Conservation (phyloP, 805 yeast species). For the Tetrapisispora iriomotensis region DNA sequence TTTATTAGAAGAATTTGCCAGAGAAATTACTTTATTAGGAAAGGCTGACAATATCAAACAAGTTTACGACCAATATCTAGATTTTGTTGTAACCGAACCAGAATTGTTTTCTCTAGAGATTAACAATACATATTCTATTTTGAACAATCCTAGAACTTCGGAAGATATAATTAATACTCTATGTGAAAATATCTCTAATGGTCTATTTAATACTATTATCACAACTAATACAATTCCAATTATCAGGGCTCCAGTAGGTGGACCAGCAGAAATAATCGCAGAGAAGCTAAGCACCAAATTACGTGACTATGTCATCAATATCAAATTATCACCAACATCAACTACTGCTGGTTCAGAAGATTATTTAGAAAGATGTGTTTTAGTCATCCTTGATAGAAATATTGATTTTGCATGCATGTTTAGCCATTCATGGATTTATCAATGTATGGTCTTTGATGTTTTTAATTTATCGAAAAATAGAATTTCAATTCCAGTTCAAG, state of each 20-base stretch:
- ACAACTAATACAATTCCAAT: constrained; percentile 78
- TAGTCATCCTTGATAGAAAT: constrained; percentile 78
- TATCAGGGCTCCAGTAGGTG: constrained; percentile 82
- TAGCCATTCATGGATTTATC: constrained; percentile 95
- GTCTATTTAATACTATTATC: constrained; percentile 68
- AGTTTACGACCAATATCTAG: constrained; percentile 88
- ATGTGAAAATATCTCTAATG: constrained; percentile 66
- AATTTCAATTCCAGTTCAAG: constrained; percentile 45
- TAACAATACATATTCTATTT: constrained; percentile 50
- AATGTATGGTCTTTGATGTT: constrained; percentile 90
- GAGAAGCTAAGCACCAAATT: constrained; percentile 73
- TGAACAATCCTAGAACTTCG: constrained; percentile 60
- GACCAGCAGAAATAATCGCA: constrained; percentile 92
- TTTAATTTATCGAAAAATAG: constrained; percentile 76
- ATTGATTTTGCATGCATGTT: constrained; percentile 90
- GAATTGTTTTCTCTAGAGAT: constrained; percentile 74
- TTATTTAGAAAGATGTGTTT: constrained; percentile 54
- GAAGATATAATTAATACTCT: constrained; percentile 64
- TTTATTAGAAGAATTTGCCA: constrained; percentile 80
- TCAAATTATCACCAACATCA: constrained; percentile 28
- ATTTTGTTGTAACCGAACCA: constrained; percentile 88
- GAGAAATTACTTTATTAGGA: constrained; percentile 62
- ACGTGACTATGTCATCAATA: constrained; percentile 74
- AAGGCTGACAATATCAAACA: constrained; percentile 68
- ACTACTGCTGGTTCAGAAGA: constrained; percentile 16